Percentiles rank a stretch among this genome's conserved stretches.
These are phyloP conservation scores for Saturnispora kantuleensis DNA, from an alignment of 805 yeast species.

Conservation along the genomic window DNA sequence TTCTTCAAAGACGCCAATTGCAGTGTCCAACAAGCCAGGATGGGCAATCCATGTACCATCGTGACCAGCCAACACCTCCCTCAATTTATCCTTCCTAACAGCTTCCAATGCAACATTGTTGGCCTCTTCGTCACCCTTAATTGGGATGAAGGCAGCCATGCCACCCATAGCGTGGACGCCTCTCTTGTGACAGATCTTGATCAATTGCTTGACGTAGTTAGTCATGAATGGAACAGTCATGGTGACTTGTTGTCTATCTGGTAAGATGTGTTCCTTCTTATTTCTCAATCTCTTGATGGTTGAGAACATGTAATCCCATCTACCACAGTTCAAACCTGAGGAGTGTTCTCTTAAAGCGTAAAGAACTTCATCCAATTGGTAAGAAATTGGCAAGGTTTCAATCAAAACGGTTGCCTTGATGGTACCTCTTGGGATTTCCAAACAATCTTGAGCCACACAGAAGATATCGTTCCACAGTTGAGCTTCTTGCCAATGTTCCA, in stretches of 20 bases:
- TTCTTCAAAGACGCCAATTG: conserved; percentile 60
- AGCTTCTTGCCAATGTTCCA: conserved; percentile 82
- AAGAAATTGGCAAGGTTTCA: conserved; percentile 78
- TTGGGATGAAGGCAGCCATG: conserved; percentile 84
- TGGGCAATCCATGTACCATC: conserved; percentile 90
- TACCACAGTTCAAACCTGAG: conserved; percentile 76
- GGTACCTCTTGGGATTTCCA: conserved; percentile 63
- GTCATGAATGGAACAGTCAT: conserved; percentile 79
- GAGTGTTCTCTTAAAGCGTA: conserved; percentile 70
- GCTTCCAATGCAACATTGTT: conserved; percentile 62
- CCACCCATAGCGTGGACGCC: conserved; percentile 87
- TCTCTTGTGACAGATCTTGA: conserved; percentile 65
- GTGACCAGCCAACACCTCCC: conserved; percentile 72
- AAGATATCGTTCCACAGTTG: conserved; percentile 77
- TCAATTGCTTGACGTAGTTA: conserved; percentile 63
- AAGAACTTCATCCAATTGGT: conserved; percentile 78
- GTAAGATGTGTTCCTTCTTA: conserved; percentile 55
- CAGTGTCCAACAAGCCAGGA: conserved; percentile 70
- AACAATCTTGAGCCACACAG: conserved; percentile 62
- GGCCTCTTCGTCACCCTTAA: conserved; percentile 55
- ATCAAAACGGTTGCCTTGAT: conserved; percentile 74
- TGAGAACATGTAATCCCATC: conserved; percentile 84
- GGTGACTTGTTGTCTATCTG: conserved; percentile 72
- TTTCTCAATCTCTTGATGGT: conserved; percentile 69
- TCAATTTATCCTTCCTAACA: conserved; percentile 62